A percentile compares a stretch with the other conserved stretches of the same genome.
Conservation (phyloP, 148 eudicot species). For the Spergularia marina region DNA sequence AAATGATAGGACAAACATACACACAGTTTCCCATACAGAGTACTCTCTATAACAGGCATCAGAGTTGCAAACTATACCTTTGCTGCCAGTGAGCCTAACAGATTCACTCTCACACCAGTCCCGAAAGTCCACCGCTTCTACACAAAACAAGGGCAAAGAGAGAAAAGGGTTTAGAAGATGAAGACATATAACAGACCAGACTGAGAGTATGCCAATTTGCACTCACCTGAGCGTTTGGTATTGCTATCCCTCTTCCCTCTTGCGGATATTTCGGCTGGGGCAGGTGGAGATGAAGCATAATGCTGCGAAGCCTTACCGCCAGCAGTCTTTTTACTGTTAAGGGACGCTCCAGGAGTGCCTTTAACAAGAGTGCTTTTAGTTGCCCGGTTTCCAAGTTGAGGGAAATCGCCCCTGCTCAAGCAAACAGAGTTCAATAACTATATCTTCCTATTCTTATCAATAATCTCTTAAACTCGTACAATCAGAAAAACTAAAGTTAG, state of each 20-base stretch:
- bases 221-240: constrained; percentile 67
- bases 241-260: constrained; percentile 63
- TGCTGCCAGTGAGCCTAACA: constrained; percentile 75
- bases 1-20: neutral
- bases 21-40: neutral
- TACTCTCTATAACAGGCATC: neutral
- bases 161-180: neutral
- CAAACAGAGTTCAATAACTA: neutral
- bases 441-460: neutral
- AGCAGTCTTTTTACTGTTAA: constrained; percentile 51
- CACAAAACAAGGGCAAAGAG: constrained; percentile 11
- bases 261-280: constrained; percentile 39
- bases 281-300: constrained; percentile 45
- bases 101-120: constrained; percentile 97
- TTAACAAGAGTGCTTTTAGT: constrained; percentile 60
- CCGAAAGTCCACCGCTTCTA: constrained; percentile 94
- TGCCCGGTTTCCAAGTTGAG: constrained; percentile 65
- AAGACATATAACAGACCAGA: neutral
- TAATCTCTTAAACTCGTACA: neutral
- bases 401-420: constrained; percentile 58
- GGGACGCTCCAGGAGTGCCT: constrained; percentile 46
- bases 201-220: neutral
- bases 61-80: constrained; percentile 43
- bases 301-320: constrained; percentile 41
- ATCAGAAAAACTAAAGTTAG: neutral